Evolutionary conservation across 2,329 filamentous ascomycete genomes (phyloP).

Genomic region (Botrytis deweyae): DNA sequence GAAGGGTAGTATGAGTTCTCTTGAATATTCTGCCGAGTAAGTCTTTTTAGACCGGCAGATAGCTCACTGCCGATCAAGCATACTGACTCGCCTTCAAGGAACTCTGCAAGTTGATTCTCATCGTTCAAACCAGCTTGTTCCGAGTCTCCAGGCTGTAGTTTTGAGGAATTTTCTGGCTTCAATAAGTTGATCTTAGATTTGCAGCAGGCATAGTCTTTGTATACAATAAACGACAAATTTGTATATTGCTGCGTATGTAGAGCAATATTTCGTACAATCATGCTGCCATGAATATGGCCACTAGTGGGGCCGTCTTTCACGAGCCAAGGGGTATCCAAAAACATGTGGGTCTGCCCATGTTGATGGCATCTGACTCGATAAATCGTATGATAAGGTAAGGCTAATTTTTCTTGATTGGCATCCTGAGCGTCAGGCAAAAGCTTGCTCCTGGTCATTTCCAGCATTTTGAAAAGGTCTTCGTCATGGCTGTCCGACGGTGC

Average conservation of each 20-base stretch:
- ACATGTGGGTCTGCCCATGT: slow-evolving; percentile 5
- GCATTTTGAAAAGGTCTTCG: slow-evolving; percentile 20
- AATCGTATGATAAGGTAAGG: slow-evolving; percentile 21
- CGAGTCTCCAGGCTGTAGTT: background rate
- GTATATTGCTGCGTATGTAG: slow-evolving; percentile 14
- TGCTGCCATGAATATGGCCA: slow-evolving; percentile 18
- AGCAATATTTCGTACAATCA: slow-evolving; percentile 15
- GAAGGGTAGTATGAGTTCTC: slow-evolving; percentile 20
- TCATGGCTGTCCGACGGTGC: slow-evolving; percentile 18
- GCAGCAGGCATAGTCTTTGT: slow-evolving; percentile 19
- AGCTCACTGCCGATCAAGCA: slow-evolving; percentile 18
- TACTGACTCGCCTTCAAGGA: slow-evolving; percentile 8
- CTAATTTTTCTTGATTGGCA: background rate
- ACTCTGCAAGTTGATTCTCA: background rate
- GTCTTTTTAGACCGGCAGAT: slow-evolving; percentile 20
- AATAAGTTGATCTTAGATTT: background rate
- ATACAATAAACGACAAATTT: slow-evolving; percentile 18
- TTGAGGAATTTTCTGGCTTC: too few species aligned
- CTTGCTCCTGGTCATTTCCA: slow-evolving; percentile 16
- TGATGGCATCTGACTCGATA: slow-evolving; percentile 18
- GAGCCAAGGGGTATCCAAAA: slow-evolving; percentile 20
- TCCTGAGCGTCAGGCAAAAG: slow-evolving; percentile 3
- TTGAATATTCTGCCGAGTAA: slow-evolving; percentile 20
- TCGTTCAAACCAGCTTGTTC: background rate
- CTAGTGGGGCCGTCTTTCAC: background rate